phyloP scores from a whole-genome alignment of 805 yeast genomes.

The Kodamaea jinghongensis region DNA sequence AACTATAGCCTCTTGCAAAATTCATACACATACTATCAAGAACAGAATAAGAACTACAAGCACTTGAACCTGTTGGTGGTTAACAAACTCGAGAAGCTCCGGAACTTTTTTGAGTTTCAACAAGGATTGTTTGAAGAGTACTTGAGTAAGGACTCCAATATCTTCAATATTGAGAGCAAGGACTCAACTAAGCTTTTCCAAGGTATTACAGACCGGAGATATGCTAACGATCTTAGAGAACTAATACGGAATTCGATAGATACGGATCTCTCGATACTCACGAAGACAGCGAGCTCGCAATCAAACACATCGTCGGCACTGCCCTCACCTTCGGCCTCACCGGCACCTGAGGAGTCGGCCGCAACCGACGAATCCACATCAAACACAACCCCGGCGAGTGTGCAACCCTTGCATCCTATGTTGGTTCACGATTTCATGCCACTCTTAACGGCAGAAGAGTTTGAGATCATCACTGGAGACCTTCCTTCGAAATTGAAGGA shows the following conservation, averaged over 20 bases:
- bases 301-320: slow-evolving; percentile 1
- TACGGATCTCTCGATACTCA: not conserved
- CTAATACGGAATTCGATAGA: slow-evolving; percentile 17
- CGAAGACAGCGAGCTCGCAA: not conserved
- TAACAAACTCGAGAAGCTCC: slow-evolving; percentile 38
- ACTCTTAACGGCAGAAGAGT: slow-evolving; percentile 34
- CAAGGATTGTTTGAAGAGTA: slow-evolving; percentile 23
- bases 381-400: not conserved
- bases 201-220: slow-evolving; percentile 30
- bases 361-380: slow-evolving; percentile 1
- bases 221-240: slow-evolving; percentile 27
- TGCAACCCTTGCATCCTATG: not conserved
- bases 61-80: slow-evolving; percentile 26
- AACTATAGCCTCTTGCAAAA: slow-evolving; percentile 33
- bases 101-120: slow-evolving; percentile 39
- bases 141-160: slow-evolving; percentile 15
- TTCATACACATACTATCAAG: slow-evolving; percentile 33
- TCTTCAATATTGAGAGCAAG: slow-evolving; percentile 21
- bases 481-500: slow-evolving; percentile 22
- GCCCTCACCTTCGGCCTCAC: slow-evolving; percentile 7
- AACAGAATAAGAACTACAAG: slow-evolving; percentile 34
- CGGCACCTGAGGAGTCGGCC: slow-evolving; percentile 4
- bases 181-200: slow-evolving; percentile 25
- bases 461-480: slow-evolving; percentile 40
- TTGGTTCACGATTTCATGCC: slow-evolving; percentile 43